Evolutionary conservation across 1,284 basidiomycete genomes (phyloP), one percentile per base, ranked within the genome.

Genomic region (Wolfiporia cocos): DNA sequence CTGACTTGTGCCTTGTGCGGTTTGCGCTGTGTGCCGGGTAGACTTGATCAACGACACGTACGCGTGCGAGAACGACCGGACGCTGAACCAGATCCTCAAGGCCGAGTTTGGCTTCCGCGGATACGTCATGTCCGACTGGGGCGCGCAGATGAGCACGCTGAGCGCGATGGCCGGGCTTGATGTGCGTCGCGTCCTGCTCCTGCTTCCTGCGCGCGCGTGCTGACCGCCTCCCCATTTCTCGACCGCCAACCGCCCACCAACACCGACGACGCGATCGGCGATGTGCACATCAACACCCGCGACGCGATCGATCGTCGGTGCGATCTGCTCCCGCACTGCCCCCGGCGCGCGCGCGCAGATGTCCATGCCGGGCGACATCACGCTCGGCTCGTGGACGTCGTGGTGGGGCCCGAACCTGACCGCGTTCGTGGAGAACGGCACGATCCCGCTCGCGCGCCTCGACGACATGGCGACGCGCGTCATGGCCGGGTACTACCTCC

Each of bases 61-160:
- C 46, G 81, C 87, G 1, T 92, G 88, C 61, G 79, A 89, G 59
- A 90, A 88, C 56, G 71, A 81, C 54, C 74, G 81, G 51, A 71
- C 80, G 29, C 63, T 91, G 58, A 92, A 91, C 64, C 73, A 79
- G 42, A 70, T 92, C 29, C 68, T 93, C 47, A 93, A 93, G 66
- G 67, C 70, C 21, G 86, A 92, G 63, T 76, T 79, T 42, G 84
- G 81, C 3, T 92, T 90, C 73, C 81, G 83, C 60, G 89, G 89
- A 19, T 86, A 69, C 54, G 67, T 81, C 41, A 73, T 78, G 74
- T 76, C 74, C 2, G 86, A 89, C 61, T 90, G 86, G 86, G 56
- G 58, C 30, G 82, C 77, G 1, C 70, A 68, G 34, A 61, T 63
- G 47, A 76, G 76, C 0, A 83, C 74, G 2, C 73, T 76, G 50